A percentile compares a stretch with the other conserved stretches of the same genome.
Conservation (phyloP, 805 yeast species). For the Starmerella stigmatis region DNA sequence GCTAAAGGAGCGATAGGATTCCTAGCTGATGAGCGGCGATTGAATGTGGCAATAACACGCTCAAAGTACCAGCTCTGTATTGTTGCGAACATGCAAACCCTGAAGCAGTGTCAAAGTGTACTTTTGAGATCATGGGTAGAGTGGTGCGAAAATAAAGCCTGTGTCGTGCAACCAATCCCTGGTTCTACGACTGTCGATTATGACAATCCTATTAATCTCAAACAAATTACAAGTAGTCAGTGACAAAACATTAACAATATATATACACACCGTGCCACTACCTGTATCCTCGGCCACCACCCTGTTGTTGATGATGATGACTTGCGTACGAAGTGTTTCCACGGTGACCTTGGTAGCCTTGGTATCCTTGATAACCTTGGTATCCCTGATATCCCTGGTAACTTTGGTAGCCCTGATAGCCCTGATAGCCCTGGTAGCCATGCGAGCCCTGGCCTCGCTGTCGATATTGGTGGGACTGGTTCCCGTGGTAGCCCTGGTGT, state of each 20-base stretch:
- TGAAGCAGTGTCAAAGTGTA: not conserved
- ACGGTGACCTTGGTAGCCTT: conserved; percentile 23
- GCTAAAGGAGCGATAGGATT: not conserved
- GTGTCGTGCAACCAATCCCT: not conserved
- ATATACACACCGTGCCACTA: too few species aligned
- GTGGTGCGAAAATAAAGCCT: not conserved
- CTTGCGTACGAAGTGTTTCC: conserved; percentile 22
- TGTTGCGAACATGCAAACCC: conserved; percentile 35
- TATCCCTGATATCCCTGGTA: conserved; percentile 19
- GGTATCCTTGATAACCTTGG: conserved; percentile 22
- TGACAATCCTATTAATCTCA: not conserved
- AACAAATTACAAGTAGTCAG: too few species aligned
- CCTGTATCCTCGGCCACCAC: conserved; percentile 19
- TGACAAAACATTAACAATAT: too few species aligned
- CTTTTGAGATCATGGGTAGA: not conserved
- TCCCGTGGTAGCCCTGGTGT: conserved; percentile 19
- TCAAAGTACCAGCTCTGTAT: conserved; percentile 37
- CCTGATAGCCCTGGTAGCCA: conserved; percentile 17
- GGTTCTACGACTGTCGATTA: not conserved
- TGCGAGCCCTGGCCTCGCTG: conserved; percentile 19
- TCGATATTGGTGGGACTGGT: too few species aligned
- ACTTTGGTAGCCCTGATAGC: conserved; percentile 22
- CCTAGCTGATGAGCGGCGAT: conserved; percentile 25
- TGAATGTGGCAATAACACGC: conserved; percentile 40
- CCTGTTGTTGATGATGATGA: conserved; percentile 17